phyloP scores from a whole-genome alignment of 768 basidiomycete species.

The Paxillus ammoniavirescens region DNA sequence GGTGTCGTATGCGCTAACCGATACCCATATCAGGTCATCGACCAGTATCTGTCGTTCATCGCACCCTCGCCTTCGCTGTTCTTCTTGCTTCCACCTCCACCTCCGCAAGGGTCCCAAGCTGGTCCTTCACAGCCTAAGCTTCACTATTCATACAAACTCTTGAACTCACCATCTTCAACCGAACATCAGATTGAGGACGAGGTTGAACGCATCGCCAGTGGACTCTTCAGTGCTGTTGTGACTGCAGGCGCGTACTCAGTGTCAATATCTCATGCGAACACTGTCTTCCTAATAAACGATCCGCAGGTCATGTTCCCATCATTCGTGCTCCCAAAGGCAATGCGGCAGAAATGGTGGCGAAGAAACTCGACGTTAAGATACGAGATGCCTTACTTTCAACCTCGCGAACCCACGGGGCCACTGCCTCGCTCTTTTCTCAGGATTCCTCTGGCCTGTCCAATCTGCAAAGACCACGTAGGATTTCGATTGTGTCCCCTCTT shows the following conservation, averaged over 20 bases:
- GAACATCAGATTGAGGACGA: slow-evolving; percentile 93
- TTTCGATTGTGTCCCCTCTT: background rate
- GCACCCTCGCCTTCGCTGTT: slow-evolving; percentile 91
- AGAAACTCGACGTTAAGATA: slow-evolving; percentile 90
- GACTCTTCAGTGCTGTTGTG: slow-evolving; percentile 87
- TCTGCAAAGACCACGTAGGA: slow-evolving; percentile 82
- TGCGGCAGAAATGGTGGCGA: slow-evolving; percentile 99
- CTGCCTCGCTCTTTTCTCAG: slow-evolving; percentile 69
- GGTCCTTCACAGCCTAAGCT: slow-evolving; percentile 36
- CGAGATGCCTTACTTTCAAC: slow-evolving; percentile 77
- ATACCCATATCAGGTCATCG: slow-evolving; percentile 62
- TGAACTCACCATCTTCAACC: slow-evolving; percentile 88
- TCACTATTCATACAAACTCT: slow-evolving; percentile 72
- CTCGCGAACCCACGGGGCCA: slow-evolving; percentile 55
- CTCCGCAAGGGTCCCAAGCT: slow-evolving; percentile 34
- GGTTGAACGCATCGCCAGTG: slow-evolving; percentile 87
- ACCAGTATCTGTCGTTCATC: slow-evolving; percentile 97
- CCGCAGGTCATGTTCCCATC: slow-evolving; percentile 83
- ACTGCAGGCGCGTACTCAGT: slow-evolving; percentile 65
- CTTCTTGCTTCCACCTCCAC: slow-evolving; percentile 71
- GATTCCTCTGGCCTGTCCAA: slow-evolving; percentile 82
- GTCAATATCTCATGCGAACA: background rate
- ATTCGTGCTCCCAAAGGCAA: slow-evolving; percentile 95
- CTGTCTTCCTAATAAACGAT: background rate
- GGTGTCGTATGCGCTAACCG: background rate